Evolutionary conservation across 208 protist genomes (phyloP).

Genomic region (Crithidia thermophila): DNA sequence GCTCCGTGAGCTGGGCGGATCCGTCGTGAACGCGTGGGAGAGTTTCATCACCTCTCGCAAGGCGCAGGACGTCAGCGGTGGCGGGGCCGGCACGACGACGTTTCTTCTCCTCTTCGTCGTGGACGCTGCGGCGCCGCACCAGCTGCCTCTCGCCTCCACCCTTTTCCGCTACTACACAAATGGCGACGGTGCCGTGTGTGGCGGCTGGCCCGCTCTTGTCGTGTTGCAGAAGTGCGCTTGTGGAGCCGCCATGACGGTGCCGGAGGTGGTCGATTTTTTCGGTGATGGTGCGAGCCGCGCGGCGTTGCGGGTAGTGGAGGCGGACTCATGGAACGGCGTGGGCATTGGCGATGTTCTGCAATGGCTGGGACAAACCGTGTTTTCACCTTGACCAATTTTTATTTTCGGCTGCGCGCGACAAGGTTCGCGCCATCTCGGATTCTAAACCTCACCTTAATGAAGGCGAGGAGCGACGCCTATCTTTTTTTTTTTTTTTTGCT

Average conservation of each 20-base stretch:
- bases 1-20: slow-evolving; percentile 68
- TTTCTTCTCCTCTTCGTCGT: slow-evolving; percentile 71
- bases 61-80: slow-evolving; percentile 27
- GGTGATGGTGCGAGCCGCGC: neutral
- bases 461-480: neutral
- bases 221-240: slow-evolving; percentile 66
- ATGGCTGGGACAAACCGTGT: slow-evolving; percentile 36
- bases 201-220: slow-evolving; percentile 58
- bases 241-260: slow-evolving; percentile 44
- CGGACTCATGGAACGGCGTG: slow-evolving; percentile 82
- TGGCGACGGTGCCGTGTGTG: slow-evolving; percentile 33
- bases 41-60: slow-evolving; percentile 55
- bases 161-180: slow-evolving; percentile 45
- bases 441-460: neutral
- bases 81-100: neutral
- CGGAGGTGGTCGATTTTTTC: slow-evolving; percentile 47
- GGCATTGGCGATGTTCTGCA: slow-evolving; percentile 57
- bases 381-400: neutral
- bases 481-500: neutral
- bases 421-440: neutral
- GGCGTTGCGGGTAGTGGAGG: slow-evolving; percentile 38
- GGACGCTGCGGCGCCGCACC: slow-evolving; percentile 60
- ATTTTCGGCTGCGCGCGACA: neutral
- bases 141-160: slow-evolving; percentile 46
- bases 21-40: slow-evolving; percentile 61